Base-by-base conservation (phyloP, 345 rosid species). In the Crucihimalaya himalaica region DNA sequence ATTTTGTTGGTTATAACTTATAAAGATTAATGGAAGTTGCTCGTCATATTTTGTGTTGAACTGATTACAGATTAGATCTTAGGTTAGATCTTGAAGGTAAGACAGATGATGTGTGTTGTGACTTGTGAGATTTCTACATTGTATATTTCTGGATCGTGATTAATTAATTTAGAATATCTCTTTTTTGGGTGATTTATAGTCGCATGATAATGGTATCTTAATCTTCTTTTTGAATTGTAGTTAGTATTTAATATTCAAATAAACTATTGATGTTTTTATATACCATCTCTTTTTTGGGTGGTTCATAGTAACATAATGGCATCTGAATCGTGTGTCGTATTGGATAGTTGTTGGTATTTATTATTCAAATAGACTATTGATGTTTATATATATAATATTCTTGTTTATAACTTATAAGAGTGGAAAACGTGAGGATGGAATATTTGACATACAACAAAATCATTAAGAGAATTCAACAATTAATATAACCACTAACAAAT, bases 341-440 rank as follows among this genome's bases (percentile, higher is more conserved):
- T 63, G 64, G 64, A 53, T 73, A 15, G 64, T 63, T 15, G 76
- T 45, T 63, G 54, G 68, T 16, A 63, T 12, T 63, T n/a, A 28
- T 12, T 45, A 29, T 28, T 46, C 40, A 46, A 5, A 0, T 16
- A n/a, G 25, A 25, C 32, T 12, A 45, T 5, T 43, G 68, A 45
- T 45, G 18, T 25, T 63, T 35, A 12, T 43, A 6, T 45, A 4
- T 5, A 2, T 8, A 50, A 0, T 27, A 12, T 71, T 29, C 2
- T 63, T n/a, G 31, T 37, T 23, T 23, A 23, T 23, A 2, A 3
- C 2, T 61, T 52, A 50, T 19, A 16, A 40, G 62, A 62, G 23
- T 51, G 69, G 16, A 51, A 39, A 62, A 29, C 62, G 45, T 62
- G 76, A 51, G 67, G 20, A 60, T n/a, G 11, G 55, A 50, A 25